Percentiles rank a stretch among this genome's conserved stretches.
These are phyloP conservation scores for Saccharomycopsis phalli DNA, from an alignment of 1,139 yeast genomes.

Conservation along the genomic window DNA sequence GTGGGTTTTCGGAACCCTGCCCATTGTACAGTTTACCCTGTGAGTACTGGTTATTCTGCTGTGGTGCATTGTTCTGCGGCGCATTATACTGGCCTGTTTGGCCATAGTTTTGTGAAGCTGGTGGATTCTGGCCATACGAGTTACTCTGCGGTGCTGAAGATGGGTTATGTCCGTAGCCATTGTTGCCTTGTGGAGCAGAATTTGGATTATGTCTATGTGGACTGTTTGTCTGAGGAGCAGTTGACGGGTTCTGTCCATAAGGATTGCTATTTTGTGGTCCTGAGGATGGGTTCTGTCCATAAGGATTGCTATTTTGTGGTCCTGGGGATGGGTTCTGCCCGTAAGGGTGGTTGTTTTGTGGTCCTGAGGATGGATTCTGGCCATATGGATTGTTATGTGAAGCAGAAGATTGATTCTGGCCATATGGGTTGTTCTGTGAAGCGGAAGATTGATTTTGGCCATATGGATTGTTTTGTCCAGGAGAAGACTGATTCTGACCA, in stretches of 20 bases:
- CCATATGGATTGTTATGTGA: not conserved
- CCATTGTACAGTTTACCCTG: not conserved
- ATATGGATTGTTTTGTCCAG: not conserved
- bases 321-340: not conserved
- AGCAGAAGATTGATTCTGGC: not conserved
- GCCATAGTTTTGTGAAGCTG: no score
- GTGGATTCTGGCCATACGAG: not conserved
- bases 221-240: not conserved
- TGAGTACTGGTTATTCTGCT: no score
- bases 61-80: no score
- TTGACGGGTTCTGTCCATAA: not conserved
- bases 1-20: not conserved
- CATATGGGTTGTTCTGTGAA: not conserved
- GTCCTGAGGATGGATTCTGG: not conserved
- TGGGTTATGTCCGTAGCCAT: not conserved
- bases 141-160: not conserved
- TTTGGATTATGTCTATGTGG: not conserved
- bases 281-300: slow-evolving; percentile 4
- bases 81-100: not conserved
- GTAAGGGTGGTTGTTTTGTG: not conserved
- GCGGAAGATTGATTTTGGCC: not conserved
- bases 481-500: not conserved
- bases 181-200: not conserved
- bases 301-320: slow-evolving; percentile 1
- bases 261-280: slow-evolving; percentile 3